Base-by-base conservation (phyloP, 805 yeast species). In the Candida nemodendra region DNA sequence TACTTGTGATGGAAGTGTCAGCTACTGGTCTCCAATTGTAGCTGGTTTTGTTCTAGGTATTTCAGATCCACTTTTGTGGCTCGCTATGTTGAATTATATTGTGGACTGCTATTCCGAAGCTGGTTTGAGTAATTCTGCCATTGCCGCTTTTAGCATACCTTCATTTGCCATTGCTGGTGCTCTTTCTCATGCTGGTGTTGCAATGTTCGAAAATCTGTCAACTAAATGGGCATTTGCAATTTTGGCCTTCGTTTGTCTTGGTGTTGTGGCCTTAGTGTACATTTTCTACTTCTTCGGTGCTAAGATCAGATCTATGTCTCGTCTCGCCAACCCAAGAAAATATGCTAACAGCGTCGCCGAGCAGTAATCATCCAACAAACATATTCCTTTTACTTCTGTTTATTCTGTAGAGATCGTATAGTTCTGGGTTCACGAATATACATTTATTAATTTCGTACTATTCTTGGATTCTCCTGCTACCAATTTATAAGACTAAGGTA, bases 141-240 rank as follows among this genome's bases (percentile, higher is more conserved):
- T 62, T 43, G 65, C 65, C 11, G 66, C 62, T 2, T 62, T 62
- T 51, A 54, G 63, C 27, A 62, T 62, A 27, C 66, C 66, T 23
- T 62, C 66, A 4, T 62, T 62, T 42, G 52, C 59, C 13, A 61
- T 62, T 42, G 65, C 66, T 30, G 66, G 61, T 27, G 57, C 57
- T 12, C 47, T 62, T 18, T 50, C 66, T 13, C 66, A 62, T 39
- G 66, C 65, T 18, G 66, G 66, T 59, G 62, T 62, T 37, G 66
- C 66, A 30, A 60, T 62, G 65, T 62, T 62, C 44, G 61, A 51
- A 2, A 50, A 60, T 42, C 57, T 61, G 65, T 51, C 61, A n/a
- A 55, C 65, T 22, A 57, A 45, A 18, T 61, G 65, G 65, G 66
- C 51, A 19, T 50, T 62, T 36, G 65, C 65, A 5, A 53, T 56